Evolutionary conservation across 208 protist genomes (phyloP).

Genomic region (Trypanosoma caninum): DNA sequence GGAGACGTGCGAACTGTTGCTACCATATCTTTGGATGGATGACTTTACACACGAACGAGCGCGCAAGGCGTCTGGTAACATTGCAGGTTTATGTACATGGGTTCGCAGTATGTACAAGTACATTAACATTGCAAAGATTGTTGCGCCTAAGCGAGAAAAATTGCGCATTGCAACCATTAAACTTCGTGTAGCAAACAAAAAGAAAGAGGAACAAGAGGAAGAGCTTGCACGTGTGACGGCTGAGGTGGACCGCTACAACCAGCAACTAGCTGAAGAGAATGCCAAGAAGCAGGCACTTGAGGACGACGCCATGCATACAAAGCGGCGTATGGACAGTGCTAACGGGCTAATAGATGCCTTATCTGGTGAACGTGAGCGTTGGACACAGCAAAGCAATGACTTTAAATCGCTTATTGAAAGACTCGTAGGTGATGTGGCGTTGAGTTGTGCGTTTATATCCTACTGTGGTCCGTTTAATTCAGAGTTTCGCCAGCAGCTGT

Average conservation of each 20-base stretch:
- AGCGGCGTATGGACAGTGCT: conserved; percentile 96
- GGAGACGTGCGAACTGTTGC: conserved; percentile 97
- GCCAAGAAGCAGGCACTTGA: conserved; percentile 96
- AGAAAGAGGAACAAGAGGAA: conserved; percentile 95
- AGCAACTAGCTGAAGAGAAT: conserved; percentile 91
- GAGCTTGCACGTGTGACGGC: conserved; percentile 93
- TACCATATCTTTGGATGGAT: conserved; percentile 95
- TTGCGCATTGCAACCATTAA: conserved; percentile 88
- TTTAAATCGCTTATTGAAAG: conserved; percentile 95
- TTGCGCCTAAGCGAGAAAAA: conserved; percentile 95
- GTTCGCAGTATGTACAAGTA: conserved; percentile 96
- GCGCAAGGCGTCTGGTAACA: conserved; percentile 88
- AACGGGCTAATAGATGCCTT: conserved; percentile 96
- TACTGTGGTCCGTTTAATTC: conserved; percentile 99
- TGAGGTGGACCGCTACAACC: conserved; percentile 93
- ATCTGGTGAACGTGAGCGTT: conserved; percentile 96
- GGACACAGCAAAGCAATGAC: conserved; percentile 95
- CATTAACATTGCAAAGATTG: conserved; percentile 96
- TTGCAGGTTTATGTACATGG: conserved; percentile 95
- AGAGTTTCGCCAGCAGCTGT: conserved; percentile 93
- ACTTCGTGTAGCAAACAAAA: conserved; percentile 91
- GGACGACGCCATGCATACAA: conserved; percentile 94
- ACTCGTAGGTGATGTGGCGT: conserved; percentile 96
- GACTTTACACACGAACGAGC: conserved; percentile 95
- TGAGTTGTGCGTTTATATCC: conserved; percentile 97